phyloP scores from a whole-genome alignment of 164 flowering plant genomes.

The Brasenia schreberi region DNA sequence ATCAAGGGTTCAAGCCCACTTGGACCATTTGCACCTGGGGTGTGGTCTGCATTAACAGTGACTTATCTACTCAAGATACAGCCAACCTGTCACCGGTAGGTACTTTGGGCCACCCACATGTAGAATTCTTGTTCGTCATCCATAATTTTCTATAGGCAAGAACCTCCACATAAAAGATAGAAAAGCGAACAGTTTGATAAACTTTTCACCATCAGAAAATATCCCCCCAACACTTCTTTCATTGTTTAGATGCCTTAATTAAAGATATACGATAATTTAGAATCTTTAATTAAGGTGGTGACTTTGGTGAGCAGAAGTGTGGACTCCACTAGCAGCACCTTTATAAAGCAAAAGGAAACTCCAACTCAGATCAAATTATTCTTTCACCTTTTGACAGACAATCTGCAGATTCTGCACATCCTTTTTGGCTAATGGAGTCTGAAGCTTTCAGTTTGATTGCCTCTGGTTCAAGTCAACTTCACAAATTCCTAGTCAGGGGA shows the following conservation, averaged over 20 bases:
- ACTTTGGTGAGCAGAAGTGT: neutral
- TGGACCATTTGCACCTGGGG: neutral
- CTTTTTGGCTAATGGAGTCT: neutral
- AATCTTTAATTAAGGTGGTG: neutral
- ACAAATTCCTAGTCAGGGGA: constrained; percentile 26
- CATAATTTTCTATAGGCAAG: neutral
- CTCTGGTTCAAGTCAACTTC: constrained; percentile 24
- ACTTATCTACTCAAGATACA: neutral
- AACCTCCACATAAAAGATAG: neutral
- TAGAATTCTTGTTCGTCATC: neutral
- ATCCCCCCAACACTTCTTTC: neutral
- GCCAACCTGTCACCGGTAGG: neutral
- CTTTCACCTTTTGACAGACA: constrained; percentile 6
- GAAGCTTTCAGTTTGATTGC: constrained; percentile 12
- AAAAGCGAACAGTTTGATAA: neutral
- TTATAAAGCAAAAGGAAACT: neutral
- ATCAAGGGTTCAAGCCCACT: neutral
- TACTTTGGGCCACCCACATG: neutral
- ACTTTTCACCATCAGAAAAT: too few species aligned
- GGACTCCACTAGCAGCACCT: neutral
- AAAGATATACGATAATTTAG: neutral
- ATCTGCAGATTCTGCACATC: neutral
- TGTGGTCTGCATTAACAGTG: neutral
- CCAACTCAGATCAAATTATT: constrained; percentile 7
- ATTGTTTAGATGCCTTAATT: neutral